phyloP scores from a whole-genome alignment of 2,329 filamentous ascomycete species.

The Alternaria sp. region DNA sequence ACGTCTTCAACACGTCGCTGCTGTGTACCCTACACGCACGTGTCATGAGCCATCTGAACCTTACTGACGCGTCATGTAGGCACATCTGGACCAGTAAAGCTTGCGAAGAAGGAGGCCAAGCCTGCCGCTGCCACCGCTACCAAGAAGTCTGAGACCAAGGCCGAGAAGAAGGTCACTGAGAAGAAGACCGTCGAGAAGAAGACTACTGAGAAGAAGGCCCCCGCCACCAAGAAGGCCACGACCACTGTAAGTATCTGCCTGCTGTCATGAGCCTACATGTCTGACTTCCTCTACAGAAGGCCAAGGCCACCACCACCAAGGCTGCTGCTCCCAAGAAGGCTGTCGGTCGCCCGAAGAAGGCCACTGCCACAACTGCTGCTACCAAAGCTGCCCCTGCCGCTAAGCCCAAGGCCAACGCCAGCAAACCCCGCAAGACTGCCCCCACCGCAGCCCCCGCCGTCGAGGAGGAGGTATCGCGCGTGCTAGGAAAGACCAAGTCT shows the following conservation, averaged over 20 bases:
- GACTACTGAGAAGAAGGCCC: slow-evolving; percentile 40
- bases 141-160: slow-evolving; percentile 40
- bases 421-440: slow-evolving; percentile 56
- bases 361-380: slow-evolving; percentile 27
- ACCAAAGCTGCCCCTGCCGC: slow-evolving; percentile 37
- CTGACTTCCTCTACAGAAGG: slow-evolving; percentile 34
- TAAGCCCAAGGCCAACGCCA: slow-evolving; percentile 55
- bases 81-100: slow-evolving; percentile 88
- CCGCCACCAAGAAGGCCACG: slow-evolving; percentile 31
- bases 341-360: slow-evolving; percentile 28
- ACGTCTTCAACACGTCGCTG: neutral
- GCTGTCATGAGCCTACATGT: neutral
- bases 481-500: slow-evolving; percentile 82
- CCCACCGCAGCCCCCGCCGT: slow-evolving; percentile 66
- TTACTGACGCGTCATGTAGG: slow-evolving; percentile 57
- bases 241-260: slow-evolving; percentile 28
- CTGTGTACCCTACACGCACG: neutral
- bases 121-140: slow-evolving; percentile 32
- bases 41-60: neutral
- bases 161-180: slow-evolving; percentile 40
- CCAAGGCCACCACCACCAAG: slow-evolving; percentile 30
- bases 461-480: slow-evolving; percentile 69
- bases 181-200: slow-evolving; percentile 33
- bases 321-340: slow-evolving; percentile 31
- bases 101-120: slow-evolving; percentile 75